These are phyloP conservation scores for Gomphus bonarii DNA, from an alignment of 1,284 basidiomycete genomes.

Conservation along the genomic window DNA sequence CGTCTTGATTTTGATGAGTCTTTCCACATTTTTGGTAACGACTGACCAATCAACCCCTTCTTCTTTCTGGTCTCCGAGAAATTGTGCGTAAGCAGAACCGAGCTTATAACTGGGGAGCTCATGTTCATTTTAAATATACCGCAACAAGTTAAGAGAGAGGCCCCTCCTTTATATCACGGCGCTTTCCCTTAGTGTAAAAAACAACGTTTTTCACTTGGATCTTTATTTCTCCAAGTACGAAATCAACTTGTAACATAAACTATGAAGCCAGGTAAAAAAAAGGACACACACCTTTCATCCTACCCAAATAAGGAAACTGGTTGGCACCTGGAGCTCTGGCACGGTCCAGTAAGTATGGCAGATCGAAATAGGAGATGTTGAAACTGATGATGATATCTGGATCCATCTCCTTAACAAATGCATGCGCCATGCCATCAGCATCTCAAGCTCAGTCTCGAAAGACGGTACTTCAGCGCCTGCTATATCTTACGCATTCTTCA, in stretches of 20 bases:
- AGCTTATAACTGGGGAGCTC: not conserved
- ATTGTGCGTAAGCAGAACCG: slow-evolving; percentile 29
- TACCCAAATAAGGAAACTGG: slow-evolving; percentile 71
- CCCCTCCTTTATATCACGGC: slow-evolving; percentile 77
- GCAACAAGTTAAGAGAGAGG: slow-evolving; percentile 65
- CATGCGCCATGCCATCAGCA: slow-evolving; percentile 75
- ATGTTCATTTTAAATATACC: not conserved
- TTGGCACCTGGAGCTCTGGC: slow-evolving; percentile 69
- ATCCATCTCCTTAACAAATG: slow-evolving; percentile 81
- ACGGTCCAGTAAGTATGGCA: slow-evolving; percentile 87
- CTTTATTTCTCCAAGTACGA: slow-evolving; percentile 38
- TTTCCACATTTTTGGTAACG: slow-evolving; percentile 89
- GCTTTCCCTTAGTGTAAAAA: slow-evolving; percentile 94
- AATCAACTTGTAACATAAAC: not conserved
- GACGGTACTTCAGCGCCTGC: slow-evolving; percentile 88
- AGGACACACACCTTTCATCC: slow-evolving; percentile 68
- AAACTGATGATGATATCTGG: slow-evolving; percentile 93
- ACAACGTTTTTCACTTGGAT: slow-evolving; percentile 84
- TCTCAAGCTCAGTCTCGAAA: slow-evolving; percentile 61
- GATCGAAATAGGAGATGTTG: slow-evolving; percentile 86
- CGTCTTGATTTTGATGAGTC: slow-evolving; percentile 84
- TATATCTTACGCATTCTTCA: slow-evolving; percentile 84
- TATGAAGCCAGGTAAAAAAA: not conserved
- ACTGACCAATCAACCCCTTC: slow-evolving; percentile 96
- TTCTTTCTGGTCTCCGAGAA: slow-evolving; percentile 90